phyloP scores from a whole-genome alignment of 2,329 filamentous ascomycete species.

The Escovopsis sp. region DNA sequence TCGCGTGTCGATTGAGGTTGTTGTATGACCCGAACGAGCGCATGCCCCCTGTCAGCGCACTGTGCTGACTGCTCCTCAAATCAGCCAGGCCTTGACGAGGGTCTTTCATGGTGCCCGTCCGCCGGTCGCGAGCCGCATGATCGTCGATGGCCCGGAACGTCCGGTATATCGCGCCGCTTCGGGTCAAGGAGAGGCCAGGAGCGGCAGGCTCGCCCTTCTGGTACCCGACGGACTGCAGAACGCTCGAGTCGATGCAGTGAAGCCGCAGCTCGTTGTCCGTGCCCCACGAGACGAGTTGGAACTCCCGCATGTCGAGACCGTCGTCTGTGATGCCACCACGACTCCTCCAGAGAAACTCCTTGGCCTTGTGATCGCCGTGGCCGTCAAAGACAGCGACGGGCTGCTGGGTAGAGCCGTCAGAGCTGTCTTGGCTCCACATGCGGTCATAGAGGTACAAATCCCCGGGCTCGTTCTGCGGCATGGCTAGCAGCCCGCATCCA shows the following conservation, averaged over 20 bases:
- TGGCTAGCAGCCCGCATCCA: constrained; percentile 69
- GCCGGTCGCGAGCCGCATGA: constrained; percentile 39
- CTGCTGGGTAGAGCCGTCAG: constrained; percentile 26
- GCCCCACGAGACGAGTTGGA: constrained; percentile 87
- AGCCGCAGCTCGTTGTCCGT: constrained; percentile 70
- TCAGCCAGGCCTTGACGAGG: constrained; percentile 31
- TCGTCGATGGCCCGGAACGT: constrained; percentile 65
- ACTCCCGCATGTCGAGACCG: constrained; percentile 68
- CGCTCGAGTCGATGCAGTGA: constrained; percentile 52
- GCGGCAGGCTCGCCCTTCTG: constrained; percentile 50
- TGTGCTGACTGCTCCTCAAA: constrained; percentile 24
- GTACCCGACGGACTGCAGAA: constrained; percentile 56
- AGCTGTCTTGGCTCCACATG: constrained; percentile 27
- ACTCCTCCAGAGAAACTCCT: constrained; percentile 81
- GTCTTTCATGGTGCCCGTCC: constrained; percentile 46
- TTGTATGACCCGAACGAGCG: constrained; percentile 17
- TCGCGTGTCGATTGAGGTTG: constrained; percentile 12
- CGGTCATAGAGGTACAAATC: constrained; percentile 74
- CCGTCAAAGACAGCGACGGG: constrained; percentile 45
- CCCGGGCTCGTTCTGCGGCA: constrained; percentile 81
- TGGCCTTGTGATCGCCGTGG: constrained; percentile 55
- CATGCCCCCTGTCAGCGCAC: constrained; percentile 28
- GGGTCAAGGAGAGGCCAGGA: constrained; percentile 55
- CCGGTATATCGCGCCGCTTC: constrained; percentile 72
- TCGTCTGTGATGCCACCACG: constrained; percentile 53